Base-by-base conservation (phyloP, 116 monocot genomes). In the Posidonia oceanica region DNA sequence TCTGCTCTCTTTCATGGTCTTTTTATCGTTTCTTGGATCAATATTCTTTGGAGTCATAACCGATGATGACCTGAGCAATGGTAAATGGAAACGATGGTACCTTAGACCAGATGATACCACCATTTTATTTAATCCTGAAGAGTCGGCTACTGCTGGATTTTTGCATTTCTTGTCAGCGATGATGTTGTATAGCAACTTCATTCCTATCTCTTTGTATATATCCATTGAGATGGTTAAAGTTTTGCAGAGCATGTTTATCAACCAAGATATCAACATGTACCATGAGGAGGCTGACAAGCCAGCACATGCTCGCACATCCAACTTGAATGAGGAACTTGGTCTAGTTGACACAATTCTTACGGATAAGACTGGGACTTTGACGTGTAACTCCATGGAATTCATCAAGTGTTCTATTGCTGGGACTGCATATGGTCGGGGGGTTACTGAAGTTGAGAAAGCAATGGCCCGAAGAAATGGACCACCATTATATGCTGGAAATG, bases 301-400 rank as follows among this genome's bases (percentile, higher is more conserved):
- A 7, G 89, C 93, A 39, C 89, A 79, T 63, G 93, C 93, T 2
- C 80, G 93, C 4, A 93, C 93, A 16, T 93, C 93, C 0, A 93
- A 88, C 61, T 76, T 88, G 69, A 93, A 86, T 52, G 89, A 93
- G 71, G 93, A 88, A 57, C 74, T 89, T 16, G 93, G 93, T 41
- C 86, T 80, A 75, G 88, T 93, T 39, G 82, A 83, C 68, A 88
- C 89, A 14, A 80, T 89, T 20, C 86, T 93, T 7, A 86, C 89
- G 3, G 93, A 93, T 52, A 93, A 93, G 64, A 93, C 93, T 4
- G 93, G 93, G 51, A 93, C 93, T 12, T 63, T 93, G 56, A 93
- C 93, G 5, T 89, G 86, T 56, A 93, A 93, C 73, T 89, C 89
- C 42, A 93, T 93, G 93, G 93, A 93, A 79, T 93, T 93, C 79